Conservation (phyloP, 139 green algal species). For the Mesostigma viride region DNA sequence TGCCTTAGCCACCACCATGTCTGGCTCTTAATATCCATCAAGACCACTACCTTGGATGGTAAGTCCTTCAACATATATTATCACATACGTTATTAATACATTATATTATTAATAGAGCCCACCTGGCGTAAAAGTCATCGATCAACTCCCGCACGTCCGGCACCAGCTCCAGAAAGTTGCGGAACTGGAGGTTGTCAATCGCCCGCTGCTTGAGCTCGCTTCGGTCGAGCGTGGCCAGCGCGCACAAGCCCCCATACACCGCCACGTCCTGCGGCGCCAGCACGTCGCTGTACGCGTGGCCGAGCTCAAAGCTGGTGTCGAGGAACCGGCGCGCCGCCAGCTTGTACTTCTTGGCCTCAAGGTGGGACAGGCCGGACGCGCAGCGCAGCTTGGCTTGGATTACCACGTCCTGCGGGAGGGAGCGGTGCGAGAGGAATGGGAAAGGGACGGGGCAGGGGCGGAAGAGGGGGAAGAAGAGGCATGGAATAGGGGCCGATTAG, state of each 20-base stretch:
- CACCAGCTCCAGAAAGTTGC: slow-evolving; percentile 76
- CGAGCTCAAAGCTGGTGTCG: slow-evolving; percentile 49
- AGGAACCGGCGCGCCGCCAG: slow-evolving; percentile 48
- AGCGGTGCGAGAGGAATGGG: too few relatives aligned
- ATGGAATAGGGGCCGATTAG: too few relatives aligned
- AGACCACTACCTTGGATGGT: too few relatives aligned
- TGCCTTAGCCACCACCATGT: too few relatives aligned
- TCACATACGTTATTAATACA: too few relatives aligned
- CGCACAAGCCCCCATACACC: slow-evolving; percentile 71
- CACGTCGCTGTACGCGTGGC: slow-evolving; percentile 59
- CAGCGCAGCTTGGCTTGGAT: slow-evolving; percentile 50
- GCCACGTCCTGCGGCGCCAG: slow-evolving; percentile 70
- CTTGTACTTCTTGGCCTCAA: slow-evolving; percentile 65
- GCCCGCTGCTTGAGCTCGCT: slow-evolving; percentile 55
- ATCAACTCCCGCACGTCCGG: slow-evolving; percentile 79
- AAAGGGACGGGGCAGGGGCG: too few relatives aligned
- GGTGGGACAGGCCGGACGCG: slow-evolving; percentile 44
- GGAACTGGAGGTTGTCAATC: slow-evolving; percentile 69
- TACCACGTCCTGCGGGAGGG: slow-evolving; percentile 19
- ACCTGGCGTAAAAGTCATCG: slow-evolving; percentile 60
- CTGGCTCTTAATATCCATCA: too few relatives aligned
- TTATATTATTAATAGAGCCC: too few relatives aligned
- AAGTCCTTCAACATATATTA: too few relatives aligned
- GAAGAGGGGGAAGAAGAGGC: too few relatives aligned
- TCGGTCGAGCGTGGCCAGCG: slow-evolving; percentile 72